Evolutionary conservation across 768 basidiomycete genomes (phyloP), one percentile per base, ranked within the genome.

Genomic region (Suillus hirtellus): DNA sequence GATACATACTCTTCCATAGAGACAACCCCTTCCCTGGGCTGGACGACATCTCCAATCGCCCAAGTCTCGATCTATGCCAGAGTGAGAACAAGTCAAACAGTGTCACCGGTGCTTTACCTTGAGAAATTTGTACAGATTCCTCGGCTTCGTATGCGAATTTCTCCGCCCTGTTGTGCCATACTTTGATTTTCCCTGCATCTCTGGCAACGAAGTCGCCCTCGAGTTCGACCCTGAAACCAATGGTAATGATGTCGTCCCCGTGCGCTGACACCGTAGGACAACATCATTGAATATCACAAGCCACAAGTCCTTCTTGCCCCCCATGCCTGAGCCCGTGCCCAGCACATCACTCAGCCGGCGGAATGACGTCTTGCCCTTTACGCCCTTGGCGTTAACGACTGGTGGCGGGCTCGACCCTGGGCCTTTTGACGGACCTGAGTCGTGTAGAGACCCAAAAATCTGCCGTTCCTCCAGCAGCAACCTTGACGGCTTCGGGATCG

Each of bases 251-350:
- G 97, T 99, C 8, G 89, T 89, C 11, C 97, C 96, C 2, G 89
- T 91, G 60, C 93, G 84, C 70, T 95, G 93, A 73, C 96, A 99
- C 53, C 95, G 85, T 43, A 99, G 77, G 6, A 95, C 89, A 53
- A 99, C 96, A 71, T 99, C 97, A 62, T 95, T 96, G 81, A 99
- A 98, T 15, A 89, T 86, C 2, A 99, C 93, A 61, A 96, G 82
- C 97, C 97, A 99, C 50, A 95, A 71, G 69, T 99, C 96, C 71
- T 89, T 89, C 80, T 90, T 92, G 38, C 89, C 70, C 72, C 89
- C 80, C 35, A 84, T 62, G n/a, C 81, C 81, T 49, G 80, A 80
- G 14, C 82, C 75, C 0, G 83, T 76, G 62, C 88, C 81, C 42
- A 97, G 81, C n/a, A 95, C 92, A 70, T 97, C 95, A 71, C 91